Evolutionary conservation across 2,329 filamentous ascomycete species (phyloP), one percentile per base, ranked within the genome.

Genomic region (Fusarium oxysporum): DNA sequence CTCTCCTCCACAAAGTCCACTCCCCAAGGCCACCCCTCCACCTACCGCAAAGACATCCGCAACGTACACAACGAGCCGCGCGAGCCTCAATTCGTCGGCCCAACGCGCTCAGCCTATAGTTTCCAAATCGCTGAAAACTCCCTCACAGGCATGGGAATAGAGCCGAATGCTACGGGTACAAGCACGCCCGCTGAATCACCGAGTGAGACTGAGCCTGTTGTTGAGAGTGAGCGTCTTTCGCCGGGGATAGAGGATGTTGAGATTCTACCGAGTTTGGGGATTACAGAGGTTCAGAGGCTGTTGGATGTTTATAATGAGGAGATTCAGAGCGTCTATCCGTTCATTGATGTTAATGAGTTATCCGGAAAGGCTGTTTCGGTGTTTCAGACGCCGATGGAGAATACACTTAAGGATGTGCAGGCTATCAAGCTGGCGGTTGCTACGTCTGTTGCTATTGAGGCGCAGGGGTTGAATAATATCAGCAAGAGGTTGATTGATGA

Each of bases 61-160:
- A 65, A 66, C 8, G 60, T 57, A 1, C 48, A 25, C 14, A 58
- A 12, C 5, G 63, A 50, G 4, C 63, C 63, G 9, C 45, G 60
- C 3, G 48, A 66, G 8, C 63, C 63, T 5, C 63, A 65, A 17
- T 66, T 65, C 32, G 50, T 66, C 0, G 63, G 63, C 0, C 63
- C 63, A 0, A 66, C 51, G 8, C 40, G 63, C 30, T 66, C 63
- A 9, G 63, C 63, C 3, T 66, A 56, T 8, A 65, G 63, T 11
- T 66, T 66, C 17, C 63, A 66, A n/a, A 66, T 66, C 11, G 63
- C 63, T 0, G 63, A 66, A 1, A 65, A 66, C 19, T 66, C 63
- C 2, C 50, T 66, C 10, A 48, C 43, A 0, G 63, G 63, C 1
- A 65, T 65, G 62, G 62, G 62, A 0, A 63, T 65, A 3, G 62